phyloP scores from a whole-genome alignment of 2,329 filamentous ascomycete genomes.

The Hypoxylon sp. region DNA sequence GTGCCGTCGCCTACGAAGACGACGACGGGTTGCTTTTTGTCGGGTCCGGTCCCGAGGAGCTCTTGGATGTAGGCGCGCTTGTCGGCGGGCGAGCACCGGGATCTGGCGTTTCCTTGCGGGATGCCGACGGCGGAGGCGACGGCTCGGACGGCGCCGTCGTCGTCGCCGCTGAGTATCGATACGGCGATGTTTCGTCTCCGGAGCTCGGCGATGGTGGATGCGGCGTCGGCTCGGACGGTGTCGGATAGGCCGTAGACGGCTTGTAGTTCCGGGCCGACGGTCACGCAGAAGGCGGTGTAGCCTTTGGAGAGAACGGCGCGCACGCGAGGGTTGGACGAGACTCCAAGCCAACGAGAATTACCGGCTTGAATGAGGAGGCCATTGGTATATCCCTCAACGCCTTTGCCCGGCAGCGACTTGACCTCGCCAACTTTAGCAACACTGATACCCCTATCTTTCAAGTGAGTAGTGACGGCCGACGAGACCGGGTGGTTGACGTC shows the following conservation, averaged over 20 bases:
- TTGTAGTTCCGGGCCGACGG: conserved; percentile 50
- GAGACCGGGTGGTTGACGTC: conserved; percentile 67
- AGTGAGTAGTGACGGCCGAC: conserved; percentile 51
- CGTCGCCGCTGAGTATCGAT: conserved; percentile 65
- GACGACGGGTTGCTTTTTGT: conserved; percentile 55
- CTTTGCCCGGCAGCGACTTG: conserved; percentile 59
- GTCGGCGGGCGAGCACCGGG: conserved; percentile 59
- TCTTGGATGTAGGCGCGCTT: conserved; percentile 60
- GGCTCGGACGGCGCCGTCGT: conserved; percentile 60
- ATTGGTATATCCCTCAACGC: conserved; percentile 54
- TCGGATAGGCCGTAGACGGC: conserved; percentile 63
- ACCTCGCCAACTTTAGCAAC: conserved; percentile 47
- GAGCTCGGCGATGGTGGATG: conserved; percentile 52
- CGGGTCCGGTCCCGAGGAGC: conserved; percentile 47
- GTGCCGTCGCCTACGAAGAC: conserved; percentile 83
- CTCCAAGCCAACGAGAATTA: conserved; percentile 62
- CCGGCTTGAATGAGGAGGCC: conserved; percentile 58
- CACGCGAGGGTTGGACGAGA: conserved; percentile 51
- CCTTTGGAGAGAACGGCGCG: conserved; percentile 52
- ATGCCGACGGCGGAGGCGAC: conserved; percentile 58
- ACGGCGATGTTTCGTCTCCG: conserved; percentile 56
- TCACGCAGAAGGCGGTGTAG: conserved; percentile 62
- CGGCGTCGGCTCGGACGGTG: conserved; percentile 58
- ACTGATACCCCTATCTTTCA: conserved; percentile 42
- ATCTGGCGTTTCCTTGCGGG: conserved; percentile 52